Evolutionary conservation across 805 yeast genomes (phyloP), one percentile per base, ranked within the genome.

Genomic region (Tetrapisispora taiwanensis): DNA sequence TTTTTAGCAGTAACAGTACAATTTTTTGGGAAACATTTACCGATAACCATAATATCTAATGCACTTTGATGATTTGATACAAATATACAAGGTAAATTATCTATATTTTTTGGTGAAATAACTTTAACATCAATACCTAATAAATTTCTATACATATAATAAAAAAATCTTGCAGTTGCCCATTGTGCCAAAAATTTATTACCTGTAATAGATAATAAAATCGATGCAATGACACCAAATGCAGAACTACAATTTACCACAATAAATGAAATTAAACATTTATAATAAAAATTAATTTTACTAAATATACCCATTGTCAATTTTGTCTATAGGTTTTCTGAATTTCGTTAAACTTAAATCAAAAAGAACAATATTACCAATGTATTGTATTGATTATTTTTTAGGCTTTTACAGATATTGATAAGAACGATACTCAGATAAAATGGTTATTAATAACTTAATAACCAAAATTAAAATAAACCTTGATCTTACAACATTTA

Each of bases 1-100:
- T 77, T 79, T 66, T 92, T 92, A 30, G 97, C 92, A 1, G 97
- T 92, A 39, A 92, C 95, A 8, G 89, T 80, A 69, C 89, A 87
- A 41, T 85, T 86, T 39, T 78, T 77, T 41, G 95, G 95, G 71
- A 92, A 92, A 35, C 86, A 65, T 51, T 75, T 77, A 26, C 95
- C 97, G 51, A 92, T 69, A 46, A 89, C 66, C 41, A 84, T 70
- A 44, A 92, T 77, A 61, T 92, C 98, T 51, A 92, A 66, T 27
- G 86, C 86, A 28, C 92, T 78, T 68, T 90, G 98, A 68, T 90
- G 98, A 67, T 90, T 90, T 9, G 92, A 78, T 5, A 90, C 70
- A 44, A 84, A 72, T 45, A 90, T 76, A 4, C 89, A 94, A 3
- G 97, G 97, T 34, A 73, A 55, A 9, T 70, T 62, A 4, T 71